Conservation (phyloP, 306 rosid species). For the Cyclanthera cordifolia region DNA sequence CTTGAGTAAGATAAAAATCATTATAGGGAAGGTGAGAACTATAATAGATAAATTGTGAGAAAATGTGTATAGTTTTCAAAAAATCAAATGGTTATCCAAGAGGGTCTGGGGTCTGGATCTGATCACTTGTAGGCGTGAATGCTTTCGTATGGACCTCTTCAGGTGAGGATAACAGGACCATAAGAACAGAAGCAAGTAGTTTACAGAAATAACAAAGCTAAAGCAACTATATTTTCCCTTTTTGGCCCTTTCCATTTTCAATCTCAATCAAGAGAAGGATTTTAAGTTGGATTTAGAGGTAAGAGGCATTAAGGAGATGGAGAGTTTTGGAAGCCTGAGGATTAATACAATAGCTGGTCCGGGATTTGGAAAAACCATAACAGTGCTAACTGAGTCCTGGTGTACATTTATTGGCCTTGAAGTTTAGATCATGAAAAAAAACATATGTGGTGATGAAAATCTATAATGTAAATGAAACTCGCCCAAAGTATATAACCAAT, state of each 20-base stretch:
- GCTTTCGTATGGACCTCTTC: background rate
- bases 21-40: too few relatives aligned
- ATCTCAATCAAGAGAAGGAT: background rate
- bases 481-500: background rate
- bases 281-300: background rate
- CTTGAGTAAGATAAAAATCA: too few relatives aligned
- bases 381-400: background rate
- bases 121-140: background rate
- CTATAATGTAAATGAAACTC: background rate
- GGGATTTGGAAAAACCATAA: background rate
- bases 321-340: background rate
- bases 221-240: background rate
- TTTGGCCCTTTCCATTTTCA: background rate
- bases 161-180: background rate
- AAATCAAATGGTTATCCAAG: too few relatives aligned
- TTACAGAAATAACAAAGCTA: background rate
- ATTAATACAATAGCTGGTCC: background rate
- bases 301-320: background rate
- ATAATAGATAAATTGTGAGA: too few relatives aligned
- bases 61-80: too few relatives aligned
- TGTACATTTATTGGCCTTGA: background rate
- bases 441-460: background rate
- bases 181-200: background rate
- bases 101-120: too few relatives aligned
- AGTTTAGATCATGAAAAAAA: conserved; percentile 1